These are phyloP conservation scores for Cercospora nicotianae DNA, from an alignment of 2,329 filamentous ascomycete species.

Conservation along the genomic window DNA sequence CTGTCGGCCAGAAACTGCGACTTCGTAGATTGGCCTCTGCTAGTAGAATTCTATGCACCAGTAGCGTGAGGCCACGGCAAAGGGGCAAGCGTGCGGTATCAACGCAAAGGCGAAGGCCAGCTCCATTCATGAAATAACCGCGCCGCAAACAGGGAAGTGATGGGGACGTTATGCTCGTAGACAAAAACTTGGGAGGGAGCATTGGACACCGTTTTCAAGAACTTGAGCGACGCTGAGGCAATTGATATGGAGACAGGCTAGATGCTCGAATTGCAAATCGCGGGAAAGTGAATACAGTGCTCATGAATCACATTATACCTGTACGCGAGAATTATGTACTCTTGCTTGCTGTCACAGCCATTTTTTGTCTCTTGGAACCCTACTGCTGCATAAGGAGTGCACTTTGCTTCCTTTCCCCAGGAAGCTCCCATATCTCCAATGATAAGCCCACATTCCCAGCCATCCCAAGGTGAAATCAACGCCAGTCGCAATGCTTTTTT, in stretches of 20 bases:
- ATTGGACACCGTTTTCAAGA: too few species aligned
- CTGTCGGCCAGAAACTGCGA: background rate
- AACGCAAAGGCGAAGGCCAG: background rate
- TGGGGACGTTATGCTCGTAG: too few species aligned
- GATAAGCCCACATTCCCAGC: background rate
- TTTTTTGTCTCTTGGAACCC: background rate
- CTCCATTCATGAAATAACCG: background rate
- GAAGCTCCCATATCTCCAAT: background rate
- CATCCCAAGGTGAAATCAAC: background rate
- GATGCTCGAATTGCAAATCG: background rate
- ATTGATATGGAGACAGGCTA: background rate
- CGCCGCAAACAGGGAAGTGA: background rate
- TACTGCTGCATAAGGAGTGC: background rate
- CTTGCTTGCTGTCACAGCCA: background rate
- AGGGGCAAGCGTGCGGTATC: too few species aligned
- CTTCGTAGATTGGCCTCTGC: background rate
- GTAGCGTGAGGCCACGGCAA: too few species aligned
- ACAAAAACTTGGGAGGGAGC: too few species aligned
- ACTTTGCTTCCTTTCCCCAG: background rate
- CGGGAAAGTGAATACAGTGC: background rate
- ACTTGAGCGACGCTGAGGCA: background rate
- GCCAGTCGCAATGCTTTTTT: constrained; percentile 5
- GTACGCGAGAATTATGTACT: background rate
- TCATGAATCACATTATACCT: background rate
- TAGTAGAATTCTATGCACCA: background rate